Evolutionary conservation across 148 eudicot genomes (phyloP).

Genomic region (Cornus controversa): DNA sequence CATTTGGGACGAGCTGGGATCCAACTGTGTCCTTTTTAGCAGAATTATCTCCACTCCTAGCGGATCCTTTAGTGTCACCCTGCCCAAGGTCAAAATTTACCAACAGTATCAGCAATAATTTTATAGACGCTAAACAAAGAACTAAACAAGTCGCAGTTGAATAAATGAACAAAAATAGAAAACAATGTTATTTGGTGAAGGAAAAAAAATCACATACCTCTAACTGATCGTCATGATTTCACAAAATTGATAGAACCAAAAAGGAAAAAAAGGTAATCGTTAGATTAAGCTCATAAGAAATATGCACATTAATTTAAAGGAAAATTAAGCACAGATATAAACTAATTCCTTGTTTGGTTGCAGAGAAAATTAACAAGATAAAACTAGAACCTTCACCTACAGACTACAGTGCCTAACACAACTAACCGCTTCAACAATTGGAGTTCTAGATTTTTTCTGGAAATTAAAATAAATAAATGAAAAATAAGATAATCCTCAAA

Average conservation of each 20-base stretch:
- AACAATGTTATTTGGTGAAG: neutral
- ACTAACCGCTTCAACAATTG: neutral
- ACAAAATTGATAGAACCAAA: slow-evolving; percentile 15
- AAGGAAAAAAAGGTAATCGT: slow-evolving; percentile 2
- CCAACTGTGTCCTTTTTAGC: slow-evolving; percentile 52
- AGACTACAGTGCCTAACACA: neutral
- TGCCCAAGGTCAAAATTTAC: slow-evolving; percentile 21
- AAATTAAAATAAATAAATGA: neutral
- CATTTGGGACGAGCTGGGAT: slow-evolving; percentile 48
- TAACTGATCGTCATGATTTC: slow-evolving; percentile 39
- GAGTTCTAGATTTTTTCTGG: neutral
- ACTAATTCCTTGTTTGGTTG: neutral
- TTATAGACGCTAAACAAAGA: neutral
- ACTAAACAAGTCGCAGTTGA: neutral
- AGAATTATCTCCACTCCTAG: slow-evolving; percentile 64
- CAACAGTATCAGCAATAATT: slow-evolving; percentile 1
- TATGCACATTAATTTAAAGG: neutral
- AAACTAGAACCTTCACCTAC: neutral
- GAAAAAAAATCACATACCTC: slow-evolving; percentile 46
- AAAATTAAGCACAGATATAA: neutral
- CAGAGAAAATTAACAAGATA: neutral
- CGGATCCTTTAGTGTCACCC: slow-evolving; percentile 94
- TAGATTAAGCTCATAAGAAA: neutral
- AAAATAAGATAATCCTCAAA: neutral
- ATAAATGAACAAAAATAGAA: neutral